Evolutionary conservation across 768 basidiomycete genomes (phyloP), one percentile per base, ranked within the genome.

Genomic region (Kwoniella botswanensis): DNA sequence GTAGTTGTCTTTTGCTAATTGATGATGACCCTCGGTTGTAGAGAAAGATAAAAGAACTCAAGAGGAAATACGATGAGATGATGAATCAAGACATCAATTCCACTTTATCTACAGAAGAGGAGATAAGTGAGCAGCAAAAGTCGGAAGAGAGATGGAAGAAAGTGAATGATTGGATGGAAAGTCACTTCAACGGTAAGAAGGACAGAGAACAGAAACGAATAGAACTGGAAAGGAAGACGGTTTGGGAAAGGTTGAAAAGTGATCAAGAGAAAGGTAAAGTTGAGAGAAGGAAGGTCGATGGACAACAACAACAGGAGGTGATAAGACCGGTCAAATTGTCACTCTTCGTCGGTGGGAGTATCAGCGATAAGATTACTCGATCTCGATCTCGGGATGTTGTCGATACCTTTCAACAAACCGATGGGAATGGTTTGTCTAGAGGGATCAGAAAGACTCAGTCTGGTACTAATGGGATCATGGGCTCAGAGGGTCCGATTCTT

Each of bases 21-120:
- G 35, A 12, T 24, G 10, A 24, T 35, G 22, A 35, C 9, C 26
- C 9, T 17, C 12, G 9, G 3, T 4, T 42, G 3, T 35, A 58
- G 57, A 10, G 57, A 58, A 26, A 26, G 1, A 12, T 58, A 4
- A 9, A 58, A 58, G 26, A 4, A 12, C 18, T 58, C 24, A 58
- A 58, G 26, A 58, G 57, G 13, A 58, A 58, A 58, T 58, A 29
- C 26, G 57, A 58, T 13, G 57, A 58, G 4, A 24, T 58, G 26
- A 58, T 58, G 17, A 11, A 21, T 4, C 29, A 35, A 12, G 15
- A 58, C 11, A 24, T 55, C 1, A 7, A 21, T 35, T 15, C 57
- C 18, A 17, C 57, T 12, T 13, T 10, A 4, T 17, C 15, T 15
- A 58, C 26, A 15, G n/a, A 24, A 21, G 24, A 55, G 21, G 18